Conservation (phyloP, 75 land plant genomes). For the Pinus taeda region DNA sequence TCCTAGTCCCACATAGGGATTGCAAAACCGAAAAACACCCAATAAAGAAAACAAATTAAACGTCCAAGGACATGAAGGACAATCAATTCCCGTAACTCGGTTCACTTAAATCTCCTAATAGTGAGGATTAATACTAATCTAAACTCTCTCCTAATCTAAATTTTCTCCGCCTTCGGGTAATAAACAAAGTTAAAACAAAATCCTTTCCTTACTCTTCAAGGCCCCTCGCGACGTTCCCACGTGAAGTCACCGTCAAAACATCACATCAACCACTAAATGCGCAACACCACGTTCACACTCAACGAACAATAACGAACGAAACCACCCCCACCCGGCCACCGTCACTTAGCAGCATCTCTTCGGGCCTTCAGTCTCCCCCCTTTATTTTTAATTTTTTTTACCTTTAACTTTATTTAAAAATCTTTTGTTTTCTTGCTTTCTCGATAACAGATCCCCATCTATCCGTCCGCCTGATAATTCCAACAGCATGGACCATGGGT, state of each 20-base stretch:
- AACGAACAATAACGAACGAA: conserved; percentile 12
- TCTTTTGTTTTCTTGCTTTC: too few species aligned
- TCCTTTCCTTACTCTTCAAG: neutral
- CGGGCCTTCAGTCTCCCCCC: too few species aligned
- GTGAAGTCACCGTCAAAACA: neutral
- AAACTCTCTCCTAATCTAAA: too few species aligned
- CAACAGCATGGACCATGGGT: neutral
- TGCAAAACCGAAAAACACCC: neutral
- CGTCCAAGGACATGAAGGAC: neutral
- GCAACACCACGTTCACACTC: conserved; percentile 1
- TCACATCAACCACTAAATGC: neutral
- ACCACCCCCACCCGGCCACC: too few species aligned
- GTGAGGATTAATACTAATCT: neutral
- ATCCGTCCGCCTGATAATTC: neutral
- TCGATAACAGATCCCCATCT: neutral
- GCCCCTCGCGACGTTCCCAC: too few species aligned
- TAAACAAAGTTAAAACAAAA: neutral
- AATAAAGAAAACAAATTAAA: neutral
- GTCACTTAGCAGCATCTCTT: neutral
- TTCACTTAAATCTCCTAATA: neutral
- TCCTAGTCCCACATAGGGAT: neutral
- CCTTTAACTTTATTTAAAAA: neutral
- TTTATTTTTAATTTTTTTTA: neutral
- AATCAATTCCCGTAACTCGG: neutral
- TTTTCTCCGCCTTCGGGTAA: too few species aligned